Conservation (phyloP, 2,329 filamentous ascomycete species). For the Phaeosphaeria sp. region DNA sequence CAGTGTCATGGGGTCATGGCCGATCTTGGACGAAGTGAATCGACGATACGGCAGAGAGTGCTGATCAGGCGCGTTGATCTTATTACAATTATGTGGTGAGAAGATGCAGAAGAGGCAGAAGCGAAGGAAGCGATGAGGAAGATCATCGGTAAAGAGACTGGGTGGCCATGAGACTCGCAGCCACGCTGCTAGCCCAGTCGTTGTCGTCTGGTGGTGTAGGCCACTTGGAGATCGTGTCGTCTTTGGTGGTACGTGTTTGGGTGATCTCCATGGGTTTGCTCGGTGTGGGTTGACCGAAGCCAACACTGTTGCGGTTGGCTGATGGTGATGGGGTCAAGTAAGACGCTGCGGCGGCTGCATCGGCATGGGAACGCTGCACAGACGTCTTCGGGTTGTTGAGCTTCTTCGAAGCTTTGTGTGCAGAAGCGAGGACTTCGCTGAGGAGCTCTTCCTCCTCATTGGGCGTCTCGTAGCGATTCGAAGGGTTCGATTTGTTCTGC, state of each 20-base stretch:
- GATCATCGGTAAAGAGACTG: constrained; percentile 47
- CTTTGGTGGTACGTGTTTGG: constrained; percentile 49
- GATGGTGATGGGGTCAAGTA: constrained; percentile 80
- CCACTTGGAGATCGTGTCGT: constrained; percentile 72
- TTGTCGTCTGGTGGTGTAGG: constrained; percentile 94
- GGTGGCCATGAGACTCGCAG: constrained; percentile 68
- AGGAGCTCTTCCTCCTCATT: constrained; percentile 96
- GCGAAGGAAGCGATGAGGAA: constrained; percentile 15
- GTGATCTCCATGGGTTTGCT: constrained; percentile 75
- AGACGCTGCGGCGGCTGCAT: constrained; percentile 64
- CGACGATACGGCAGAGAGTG: constrained; percentile 35
- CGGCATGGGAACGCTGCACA: constrained; percentile 63
- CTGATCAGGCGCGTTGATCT: constrained; percentile 32
- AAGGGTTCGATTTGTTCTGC: constrained; percentile 71
- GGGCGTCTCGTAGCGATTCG: constrained; percentile 88
- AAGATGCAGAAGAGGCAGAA: constrained; percentile 35
- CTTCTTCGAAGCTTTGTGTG: constrained; percentile 75
- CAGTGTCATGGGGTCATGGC: constrained; percentile 43
- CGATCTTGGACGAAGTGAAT: constrained; percentile 27
- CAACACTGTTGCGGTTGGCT: constrained; percentile 78
- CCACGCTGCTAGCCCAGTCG: constrained; percentile 86
- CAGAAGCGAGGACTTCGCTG: constrained; percentile 83
- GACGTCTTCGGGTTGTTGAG: constrained; percentile 64
- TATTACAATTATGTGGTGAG: constrained; percentile 42
- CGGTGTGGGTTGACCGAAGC: constrained; percentile 72